These are phyloP conservation scores for Xylariales sp. DNA, from an alignment of 2,329 filamentous ascomycete genomes.

Conservation along the genomic window DNA sequence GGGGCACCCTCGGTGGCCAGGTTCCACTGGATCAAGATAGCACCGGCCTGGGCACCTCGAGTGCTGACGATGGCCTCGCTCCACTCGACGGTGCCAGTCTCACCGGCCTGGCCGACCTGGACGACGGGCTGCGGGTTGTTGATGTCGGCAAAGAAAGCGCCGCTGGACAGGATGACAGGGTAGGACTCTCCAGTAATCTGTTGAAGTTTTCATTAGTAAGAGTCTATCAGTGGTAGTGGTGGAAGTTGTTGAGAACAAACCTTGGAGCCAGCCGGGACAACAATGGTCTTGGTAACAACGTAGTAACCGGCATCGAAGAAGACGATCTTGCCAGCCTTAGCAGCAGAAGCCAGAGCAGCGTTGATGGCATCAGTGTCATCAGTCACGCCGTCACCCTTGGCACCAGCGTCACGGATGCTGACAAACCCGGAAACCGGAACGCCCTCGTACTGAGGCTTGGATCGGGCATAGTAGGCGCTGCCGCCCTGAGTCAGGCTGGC, in stretches of 20 bases:
- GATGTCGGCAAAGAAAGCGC: slow-evolving; percentile 44
- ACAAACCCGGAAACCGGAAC: slow-evolving; percentile 57
- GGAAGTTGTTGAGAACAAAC: no score
- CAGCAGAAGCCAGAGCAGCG: slow-evolving; percentile 52
- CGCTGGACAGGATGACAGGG: slow-evolving; percentile 47
- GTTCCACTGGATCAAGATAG: slow-evolving; percentile 64
- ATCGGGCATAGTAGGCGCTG: slow-evolving; percentile 61
- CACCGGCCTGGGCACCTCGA: slow-evolving; percentile 53
- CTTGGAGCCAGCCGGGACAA: slow-evolving; percentile 42
- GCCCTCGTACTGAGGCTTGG: slow-evolving; percentile 71
- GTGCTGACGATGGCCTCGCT: slow-evolving; percentile 60
- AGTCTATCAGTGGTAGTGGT: no score
- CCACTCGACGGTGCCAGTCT: slow-evolving; percentile 57
- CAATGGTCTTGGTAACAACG: slow-evolving; percentile 50
- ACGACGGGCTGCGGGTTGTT: slow-evolving; percentile 51
- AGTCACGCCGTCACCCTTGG: slow-evolving; percentile 67
- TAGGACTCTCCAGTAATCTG: slow-evolving; percentile 58
- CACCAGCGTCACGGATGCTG: slow-evolving; percentile 63
- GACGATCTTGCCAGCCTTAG: slow-evolving; percentile 48
- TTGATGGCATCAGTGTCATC: slow-evolving; percentile 74
- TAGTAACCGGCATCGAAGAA: slow-evolving; percentile 62
- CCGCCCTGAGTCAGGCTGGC: slow-evolving; percentile 46
- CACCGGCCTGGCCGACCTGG: slow-evolving; percentile 50
- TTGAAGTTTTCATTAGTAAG: no score
- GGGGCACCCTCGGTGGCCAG: slow-evolving; percentile 32